Evolutionary conservation across 495 filamentous ascomycete genomes (phyloP).

Genomic region (Sabuloglossum arenarium): DNA sequence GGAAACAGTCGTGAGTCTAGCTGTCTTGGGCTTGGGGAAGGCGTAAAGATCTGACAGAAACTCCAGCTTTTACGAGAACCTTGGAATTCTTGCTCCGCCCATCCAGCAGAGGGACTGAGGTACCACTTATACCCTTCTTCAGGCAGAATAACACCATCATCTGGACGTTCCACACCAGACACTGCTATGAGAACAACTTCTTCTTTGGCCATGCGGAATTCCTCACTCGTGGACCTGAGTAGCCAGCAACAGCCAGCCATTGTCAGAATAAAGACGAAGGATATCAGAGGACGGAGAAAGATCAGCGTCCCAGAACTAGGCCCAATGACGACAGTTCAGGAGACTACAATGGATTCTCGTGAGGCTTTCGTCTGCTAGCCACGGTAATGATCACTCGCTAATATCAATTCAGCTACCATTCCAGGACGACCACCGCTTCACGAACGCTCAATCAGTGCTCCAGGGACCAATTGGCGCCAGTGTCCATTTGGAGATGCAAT

Average conservation of each 20-base stretch:
- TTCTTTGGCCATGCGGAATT: neutral
- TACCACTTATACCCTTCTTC: neutral
- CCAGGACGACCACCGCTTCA: conserved; percentile 45
- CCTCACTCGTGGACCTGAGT: neutral
- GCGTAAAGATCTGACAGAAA: neutral
- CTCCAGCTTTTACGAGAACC: neutral
- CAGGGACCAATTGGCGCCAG: conserved; percentile 18
- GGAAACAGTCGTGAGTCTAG: neutral
- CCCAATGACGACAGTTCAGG: conserved; percentile 34
- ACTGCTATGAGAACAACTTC: neutral
- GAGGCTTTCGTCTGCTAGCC: conserved; percentile 18
- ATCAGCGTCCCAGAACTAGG: neutral
- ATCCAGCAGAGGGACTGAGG: neutral
- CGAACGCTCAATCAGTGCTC: conserved; percentile 45
- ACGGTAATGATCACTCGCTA: conserved; percentile 13
- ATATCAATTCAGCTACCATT: conserved; percentile 37
- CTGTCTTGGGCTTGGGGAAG: neutral
- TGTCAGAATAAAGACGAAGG: neutral
- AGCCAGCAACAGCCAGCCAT: neutral
- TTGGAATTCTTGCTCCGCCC: neutral
- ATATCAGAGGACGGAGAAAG: neutral
- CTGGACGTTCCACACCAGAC: neutral
- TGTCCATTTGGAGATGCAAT: conserved; percentile 14
- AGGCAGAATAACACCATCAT: neutral
- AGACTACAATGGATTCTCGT: conserved; percentile 54